These are phyloP conservation scores for Xylariales sp. DNA, from an alignment of 2,329 filamentous ascomycete species.

Conservation along the genomic window DNA sequence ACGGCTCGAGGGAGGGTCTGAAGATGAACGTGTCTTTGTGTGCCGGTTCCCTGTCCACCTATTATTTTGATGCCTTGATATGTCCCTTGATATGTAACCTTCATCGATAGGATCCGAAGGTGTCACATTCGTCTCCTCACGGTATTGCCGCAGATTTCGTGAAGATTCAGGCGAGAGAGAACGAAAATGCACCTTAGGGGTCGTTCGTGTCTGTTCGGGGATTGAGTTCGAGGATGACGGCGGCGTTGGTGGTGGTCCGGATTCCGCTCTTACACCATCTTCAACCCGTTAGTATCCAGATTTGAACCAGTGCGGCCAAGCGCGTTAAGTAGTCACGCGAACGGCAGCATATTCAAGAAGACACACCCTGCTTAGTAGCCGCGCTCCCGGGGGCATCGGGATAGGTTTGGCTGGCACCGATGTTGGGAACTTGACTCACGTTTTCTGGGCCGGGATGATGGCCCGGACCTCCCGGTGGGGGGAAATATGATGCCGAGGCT, in stretches of 20 bases:
- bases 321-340: constrained; percentile 11
- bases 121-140: constrained; percentile 33
- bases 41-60: constrained; percentile 1
- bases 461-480: constrained; percentile 40
- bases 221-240: constrained; percentile 14
- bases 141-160: constrained; percentile 45
- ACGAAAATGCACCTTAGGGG: constrained; percentile 46
- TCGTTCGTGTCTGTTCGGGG: constrained; percentile 26
- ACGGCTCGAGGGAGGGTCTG: constrained; percentile 42
- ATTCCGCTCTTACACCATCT: constrained; percentile 35
- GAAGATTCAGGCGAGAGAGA: constrained; percentile 50
- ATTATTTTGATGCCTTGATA: not conserved
- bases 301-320: not conserved
- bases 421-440: constrained; percentile 49
- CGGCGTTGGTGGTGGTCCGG: constrained; percentile 5
- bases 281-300: constrained; percentile 19
- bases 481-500: constrained; percentile 37
- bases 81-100: not conserved
- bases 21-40: constrained; percentile 40
- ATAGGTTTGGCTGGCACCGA: constrained; percentile 45
- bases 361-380: constrained; percentile 51
- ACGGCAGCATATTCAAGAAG: constrained; percentile 45
- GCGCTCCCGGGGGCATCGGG: constrained; percentile 45
- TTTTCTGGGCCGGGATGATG: constrained; percentile 49
- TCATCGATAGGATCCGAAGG: constrained; percentile 25